Evolutionary conservation across 108 stramenopile species (phyloP), one percentile per base, ranked within the genome.

Genomic region (Cyclostephanos invisitatus): DNA sequence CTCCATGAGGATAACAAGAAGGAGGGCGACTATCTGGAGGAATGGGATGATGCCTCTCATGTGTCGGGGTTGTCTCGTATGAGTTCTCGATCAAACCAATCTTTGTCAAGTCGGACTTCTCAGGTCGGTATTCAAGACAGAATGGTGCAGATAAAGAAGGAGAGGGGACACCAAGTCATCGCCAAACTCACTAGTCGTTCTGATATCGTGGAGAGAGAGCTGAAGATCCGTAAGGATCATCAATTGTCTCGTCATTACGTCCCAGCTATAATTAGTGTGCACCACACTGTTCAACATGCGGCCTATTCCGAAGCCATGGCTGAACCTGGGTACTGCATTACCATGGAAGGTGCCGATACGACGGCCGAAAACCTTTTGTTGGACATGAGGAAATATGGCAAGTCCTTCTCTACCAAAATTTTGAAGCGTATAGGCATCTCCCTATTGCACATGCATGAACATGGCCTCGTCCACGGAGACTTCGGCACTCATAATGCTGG

Each of bases 261-360:
- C 42, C 91, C 91, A 42, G 91, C 91, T 10, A 84, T 93, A 36
- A 90, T 93, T 28, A 93, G 91, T 81, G 91, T 93, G 15, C 91
- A 93, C 67, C 91, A 93, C 76, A 93, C 91, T 35, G 91, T 93
- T 1, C 91, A 93, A 61, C 91, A 93, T 72, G 89, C 91, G 6
- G 91, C 91, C 9, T 93, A 93, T 58, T 91, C 92, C 8, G 90
- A 93, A 72, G 92, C 92, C 4, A 91, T 93, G 92, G 90, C 90
- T 17, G 92, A 93, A 61, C 92, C 92, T 25, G 92, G 92, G 1
- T 93, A 93, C 73, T 93, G 92, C 53, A 93, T 93, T 63, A 93
- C 92, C 36, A 93, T 93, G 92, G 92, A 93, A 62, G 92, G 92
- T 42, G 92, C 92, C 25, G 92, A 93, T 62, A 93, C 92, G 0